Conservation (phyloP, 1,139 yeast species). For the Hemisphaericaspora lyxosophila region DNA sequence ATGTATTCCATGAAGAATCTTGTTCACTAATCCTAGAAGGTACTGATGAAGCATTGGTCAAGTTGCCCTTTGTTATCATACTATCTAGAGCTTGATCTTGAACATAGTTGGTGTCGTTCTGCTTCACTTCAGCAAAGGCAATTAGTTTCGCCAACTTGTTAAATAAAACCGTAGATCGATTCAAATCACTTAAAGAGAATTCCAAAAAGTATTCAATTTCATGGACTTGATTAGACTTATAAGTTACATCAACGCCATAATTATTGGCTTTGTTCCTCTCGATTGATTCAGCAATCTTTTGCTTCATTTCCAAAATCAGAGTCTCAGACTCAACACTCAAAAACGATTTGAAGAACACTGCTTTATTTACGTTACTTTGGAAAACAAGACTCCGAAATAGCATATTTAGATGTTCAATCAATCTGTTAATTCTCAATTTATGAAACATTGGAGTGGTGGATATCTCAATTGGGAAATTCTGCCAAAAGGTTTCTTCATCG, state of each 20-base stretch:
- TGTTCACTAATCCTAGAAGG: conserved; percentile 12
- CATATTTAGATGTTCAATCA: conserved; percentile 48
- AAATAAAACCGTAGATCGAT: conserved; percentile 28
- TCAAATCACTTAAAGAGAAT: conserved; percentile 52
- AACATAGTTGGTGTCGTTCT: conserved; percentile 37
- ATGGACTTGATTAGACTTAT: conserved; percentile 28
- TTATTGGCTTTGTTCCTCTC: conserved; percentile 20
- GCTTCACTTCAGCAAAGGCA: conserved; percentile 45
- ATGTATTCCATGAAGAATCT: conserved; percentile 17
- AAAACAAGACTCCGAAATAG: conserved; percentile 41
- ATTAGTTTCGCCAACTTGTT: conserved; percentile 43
- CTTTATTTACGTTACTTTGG: conserved; percentile 21
- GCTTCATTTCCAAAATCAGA: conserved; percentile 39
- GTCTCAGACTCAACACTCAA: conserved; percentile 16
- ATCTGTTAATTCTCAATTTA: conserved; percentile 44
- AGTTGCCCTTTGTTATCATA: conserved; percentile 13
- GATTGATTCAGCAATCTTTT: conserved; percentile 16
- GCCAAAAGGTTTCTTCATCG: conserved; percentile 36
- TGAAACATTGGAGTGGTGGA: conserved; percentile 33
- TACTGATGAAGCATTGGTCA: conserved; percentile 4
- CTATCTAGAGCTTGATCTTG: conserved; percentile 21
- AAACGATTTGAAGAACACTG: conserved; percentile 13
- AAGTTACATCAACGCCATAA: conserved; percentile 23
- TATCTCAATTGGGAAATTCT: conserved; percentile 29
- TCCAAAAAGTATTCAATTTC: conserved; percentile 59